Base-by-base conservation (phyloP, 164 flowering plant species). In the Vitis rotundifolia region DNA sequence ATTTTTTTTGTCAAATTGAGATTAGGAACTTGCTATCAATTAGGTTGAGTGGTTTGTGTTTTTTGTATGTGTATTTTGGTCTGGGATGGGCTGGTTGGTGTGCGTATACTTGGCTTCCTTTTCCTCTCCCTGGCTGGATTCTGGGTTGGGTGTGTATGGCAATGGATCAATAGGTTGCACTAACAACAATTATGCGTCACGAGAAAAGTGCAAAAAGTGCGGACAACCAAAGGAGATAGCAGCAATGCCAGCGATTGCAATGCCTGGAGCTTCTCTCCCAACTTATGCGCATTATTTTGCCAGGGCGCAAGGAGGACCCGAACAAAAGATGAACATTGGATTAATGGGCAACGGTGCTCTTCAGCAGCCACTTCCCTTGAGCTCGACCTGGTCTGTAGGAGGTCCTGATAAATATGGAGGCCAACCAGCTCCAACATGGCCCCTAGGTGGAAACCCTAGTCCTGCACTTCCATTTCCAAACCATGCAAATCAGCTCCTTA, bases 141-240 rank as follows among this genome's bases (percentile, higher is more conserved):
- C 59, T 82, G 89, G 86, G 90, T 85, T 85, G 90, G 77, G 91
- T 85, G 77, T 84, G 87, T 85, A 71, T 78, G 83, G 91, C 80
- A 83, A 78, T 86, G 94, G 87, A 80, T 71, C 87, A 83, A 82
- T 92, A 94, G 98, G 96, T 87, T 94, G 98, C 98, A 94, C 93
- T 90, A 92, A 94, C 94, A 92, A 92, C 97, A 94, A 94, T 88
- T 94, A 92, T 88, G 97, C 98, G 64, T 92, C 97, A 79, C 82
- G 98, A 86, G 97, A 90, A 77, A 87, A 85, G 88, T 94, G 98
- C 94, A 91, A 91, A 80, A 94, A 94, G 86, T 94, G 97, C 76
- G 97, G 97, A 71, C 90, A 89, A 82, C 91, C 90, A 69, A 94
- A 90, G 93, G 97, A 90, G 87, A 77, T 92, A 81, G 97, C 96